A percentile compares a stretch with the other conserved stretches of the same genome.
Conservation (phyloP, 1,139 yeast species). For the Yamadazyma friedrichii region DNA sequence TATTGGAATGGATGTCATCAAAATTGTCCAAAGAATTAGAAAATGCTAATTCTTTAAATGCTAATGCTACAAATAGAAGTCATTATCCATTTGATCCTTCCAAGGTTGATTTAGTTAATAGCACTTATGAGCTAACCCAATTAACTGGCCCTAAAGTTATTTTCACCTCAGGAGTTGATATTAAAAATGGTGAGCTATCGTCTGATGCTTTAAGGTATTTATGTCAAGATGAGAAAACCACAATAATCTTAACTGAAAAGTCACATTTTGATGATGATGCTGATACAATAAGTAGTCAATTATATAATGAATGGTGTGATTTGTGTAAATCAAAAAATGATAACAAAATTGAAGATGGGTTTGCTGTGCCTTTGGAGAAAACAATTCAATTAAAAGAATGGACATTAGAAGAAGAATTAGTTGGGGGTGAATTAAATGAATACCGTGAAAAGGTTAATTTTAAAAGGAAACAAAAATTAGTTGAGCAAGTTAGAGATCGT, state of each 20-base stretch:
- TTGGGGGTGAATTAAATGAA: slow-evolving; percentile 47
- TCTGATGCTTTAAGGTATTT: slow-evolving; percentile 55
- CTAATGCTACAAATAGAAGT: slow-evolving; percentile 40
- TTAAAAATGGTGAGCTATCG: slow-evolving; percentile 64
- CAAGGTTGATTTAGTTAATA: slow-evolving; percentile 54
- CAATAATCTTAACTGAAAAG: slow-evolving; percentile 74
- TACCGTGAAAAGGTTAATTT: slow-evolving; percentile 47
- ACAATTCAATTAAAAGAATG: slow-evolving; percentile 29
- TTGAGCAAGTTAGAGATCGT: slow-evolving; percentile 55
- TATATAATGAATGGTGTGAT: slow-evolving; percentile 60
- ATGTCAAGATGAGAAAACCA: slow-evolving; percentile 63
- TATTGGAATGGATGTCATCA: slow-evolving; percentile 95
- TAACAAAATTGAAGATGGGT: slow-evolving; percentile 53
- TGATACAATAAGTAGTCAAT: slow-evolving; percentile 27
- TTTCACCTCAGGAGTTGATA: slow-evolving; percentile 72
- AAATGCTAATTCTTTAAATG: slow-evolving; percentile 26
- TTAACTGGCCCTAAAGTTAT: slow-evolving; percentile 77
- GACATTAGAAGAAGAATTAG: slow-evolving; percentile 49
- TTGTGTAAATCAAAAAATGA: slow-evolving; percentile 36
- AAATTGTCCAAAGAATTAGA: slow-evolving; percentile 83
- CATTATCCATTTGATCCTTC: slow-evolving; percentile 75
- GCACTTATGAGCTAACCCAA: slow-evolving; percentile 55
- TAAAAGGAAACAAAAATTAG: slow-evolving; percentile 44
- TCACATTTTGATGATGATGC: slow-evolving; percentile 29
- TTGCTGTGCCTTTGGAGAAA: slow-evolving; percentile 53